Conservation (phyloP, 768 basidiomycete genomes). For the Scleroderma bovista region DNA sequence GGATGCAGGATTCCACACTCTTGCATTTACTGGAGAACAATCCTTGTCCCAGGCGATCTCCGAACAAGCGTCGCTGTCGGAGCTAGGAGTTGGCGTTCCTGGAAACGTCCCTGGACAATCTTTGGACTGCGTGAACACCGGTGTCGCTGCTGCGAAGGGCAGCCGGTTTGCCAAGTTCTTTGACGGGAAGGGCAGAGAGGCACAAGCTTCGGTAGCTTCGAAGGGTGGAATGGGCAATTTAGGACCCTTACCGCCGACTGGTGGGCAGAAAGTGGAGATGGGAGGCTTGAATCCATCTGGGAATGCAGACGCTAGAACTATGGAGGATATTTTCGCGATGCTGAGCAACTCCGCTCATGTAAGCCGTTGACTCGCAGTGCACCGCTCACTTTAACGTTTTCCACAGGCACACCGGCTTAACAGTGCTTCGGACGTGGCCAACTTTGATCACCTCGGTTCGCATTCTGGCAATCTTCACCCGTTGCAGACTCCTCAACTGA, state of each 20-base stretch:
- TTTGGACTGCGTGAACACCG: constrained; percentile 33
- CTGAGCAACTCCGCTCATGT: constrained; percentile 74
- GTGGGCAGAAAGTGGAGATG: constrained; percentile 42
- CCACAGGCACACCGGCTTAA: constrained; percentile 25
- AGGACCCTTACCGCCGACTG: constrained; percentile 42
- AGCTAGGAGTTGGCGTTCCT: constrained; percentile 14
- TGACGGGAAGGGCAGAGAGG: constrained; percentile 60
- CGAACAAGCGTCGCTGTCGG: constrained; percentile 16
- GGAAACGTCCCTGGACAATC: constrained; percentile 10
- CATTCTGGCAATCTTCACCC: constrained; percentile 29
- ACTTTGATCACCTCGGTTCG: constrained; percentile 21
- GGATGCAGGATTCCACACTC: constrained; percentile 17
- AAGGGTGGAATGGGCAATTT: constrained; percentile 38
- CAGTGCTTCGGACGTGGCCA: constrained; percentile 17
- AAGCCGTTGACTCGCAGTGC: constrained; percentile 12
- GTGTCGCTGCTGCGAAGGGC: constrained; percentile 56
- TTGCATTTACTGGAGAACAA: constrained; percentile 16
- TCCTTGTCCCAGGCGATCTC: constrained; percentile 10
- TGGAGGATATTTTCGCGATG: constrained; percentile 82
- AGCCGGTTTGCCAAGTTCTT: constrained; percentile 88
- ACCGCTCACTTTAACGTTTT: constrained; percentile 6
- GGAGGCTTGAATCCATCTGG: constrained; percentile 31
- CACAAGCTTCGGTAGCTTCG: constrained; percentile 19
- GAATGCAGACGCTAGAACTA: constrained; percentile 49
- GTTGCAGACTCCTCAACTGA: constrained; percentile 38